phyloP scores from a whole-genome alignment of 2,329 filamentous ascomycete genomes.

The Ustulina deusta region DNA sequence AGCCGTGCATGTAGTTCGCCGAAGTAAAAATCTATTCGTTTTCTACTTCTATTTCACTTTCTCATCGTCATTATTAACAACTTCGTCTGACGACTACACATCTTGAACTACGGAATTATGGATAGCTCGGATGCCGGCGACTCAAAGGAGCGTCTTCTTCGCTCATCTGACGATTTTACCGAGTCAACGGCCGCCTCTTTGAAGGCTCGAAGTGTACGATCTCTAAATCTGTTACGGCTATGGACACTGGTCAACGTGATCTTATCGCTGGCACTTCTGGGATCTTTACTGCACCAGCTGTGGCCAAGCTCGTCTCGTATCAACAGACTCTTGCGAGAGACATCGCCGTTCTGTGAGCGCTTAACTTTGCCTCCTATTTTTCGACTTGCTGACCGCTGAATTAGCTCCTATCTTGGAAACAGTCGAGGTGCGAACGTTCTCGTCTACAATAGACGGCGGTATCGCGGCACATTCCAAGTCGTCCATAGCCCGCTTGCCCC shows the following conservation, averaged over 20 bases:
- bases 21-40: too few relatives aligned
- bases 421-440: neutral
- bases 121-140: too few relatives aligned
- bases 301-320: neutral
- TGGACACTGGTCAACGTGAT: neutral
- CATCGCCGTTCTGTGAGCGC: neutral
- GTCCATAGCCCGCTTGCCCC: neutral
- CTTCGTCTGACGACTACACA: too few relatives aligned
- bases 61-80: too few relatives aligned
- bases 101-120: too few relatives aligned
- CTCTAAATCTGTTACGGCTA: too few relatives aligned
- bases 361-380: neutral
- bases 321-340: neutral
- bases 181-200: too few relatives aligned
- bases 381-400: neutral
- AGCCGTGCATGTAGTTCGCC: too few relatives aligned
- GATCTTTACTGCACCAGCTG: neutral
- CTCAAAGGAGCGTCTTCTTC: too few relatives aligned
- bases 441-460: neutral
- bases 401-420: constrained; percentile 1
- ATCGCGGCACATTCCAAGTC: neutral
- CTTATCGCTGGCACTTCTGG: neutral
- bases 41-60: too few relatives aligned
- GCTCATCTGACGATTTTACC: too few relatives aligned
- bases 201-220: too few relatives aligned